phyloP scores from a whole-genome alignment of 1,284 basidiomycete species.

The Ceratobasidium sp. region DNA sequence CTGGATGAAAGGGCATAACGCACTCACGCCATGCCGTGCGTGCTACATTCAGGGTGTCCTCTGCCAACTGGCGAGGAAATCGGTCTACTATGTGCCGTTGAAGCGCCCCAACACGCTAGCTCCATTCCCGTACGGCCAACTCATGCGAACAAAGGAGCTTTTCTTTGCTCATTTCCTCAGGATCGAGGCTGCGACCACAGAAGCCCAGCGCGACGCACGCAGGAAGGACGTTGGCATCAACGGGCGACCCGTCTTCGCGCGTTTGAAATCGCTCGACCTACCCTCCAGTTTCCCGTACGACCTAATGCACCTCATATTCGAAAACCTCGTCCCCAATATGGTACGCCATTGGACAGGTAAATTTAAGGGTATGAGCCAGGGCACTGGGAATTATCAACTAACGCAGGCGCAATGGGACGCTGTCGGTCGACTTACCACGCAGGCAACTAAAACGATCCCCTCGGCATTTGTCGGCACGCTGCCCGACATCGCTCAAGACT shows the following conservation, averaged over 20 bases:
- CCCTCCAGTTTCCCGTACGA: neutral
- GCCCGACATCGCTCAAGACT: slow-evolving; percentile 54
- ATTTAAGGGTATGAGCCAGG: neutral
- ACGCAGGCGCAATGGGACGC: too few species aligned
- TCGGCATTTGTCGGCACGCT: slow-evolving; percentile 54
- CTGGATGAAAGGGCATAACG: slow-evolving; percentile 47
- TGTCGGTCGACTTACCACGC: slow-evolving; percentile 51
- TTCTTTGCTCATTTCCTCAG: slow-evolving; percentile 8
- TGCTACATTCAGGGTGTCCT: slow-evolving; percentile 51
- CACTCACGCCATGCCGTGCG: slow-evolving; percentile 41
- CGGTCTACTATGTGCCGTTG: slow-evolving; percentile 41
- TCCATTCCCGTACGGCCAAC: slow-evolving; percentile 12
- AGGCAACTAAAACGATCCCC: slow-evolving; percentile 54
- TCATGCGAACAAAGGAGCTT: slow-evolving; percentile 35
- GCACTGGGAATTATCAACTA: too few species aligned
- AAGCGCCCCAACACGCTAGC: neutral
- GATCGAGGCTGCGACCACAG: slow-evolving; percentile 6
- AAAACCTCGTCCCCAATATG: neutral
- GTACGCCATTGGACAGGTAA: neutral
- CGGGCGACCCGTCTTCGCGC: neutral
- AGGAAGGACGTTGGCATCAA: slow-evolving; percentile 31
- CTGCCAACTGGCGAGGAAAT: neutral
- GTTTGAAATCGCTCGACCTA: neutral
- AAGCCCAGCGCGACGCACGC: neutral
- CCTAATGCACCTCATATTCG: neutral